Conservation (phyloP, 2,329 filamentous ascomycete genomes). For the Penicillium crustosum region DNA sequence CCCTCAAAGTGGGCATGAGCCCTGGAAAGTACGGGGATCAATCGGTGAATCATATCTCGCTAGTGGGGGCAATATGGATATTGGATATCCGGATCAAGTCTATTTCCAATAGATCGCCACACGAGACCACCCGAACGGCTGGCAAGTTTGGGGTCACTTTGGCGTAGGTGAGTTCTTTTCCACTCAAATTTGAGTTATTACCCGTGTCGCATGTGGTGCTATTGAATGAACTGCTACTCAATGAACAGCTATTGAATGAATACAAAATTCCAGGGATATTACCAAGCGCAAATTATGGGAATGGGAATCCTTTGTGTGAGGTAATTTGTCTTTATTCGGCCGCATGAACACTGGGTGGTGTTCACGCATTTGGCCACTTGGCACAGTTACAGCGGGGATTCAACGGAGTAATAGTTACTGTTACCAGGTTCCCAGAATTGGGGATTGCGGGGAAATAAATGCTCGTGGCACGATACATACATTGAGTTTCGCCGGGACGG, state of each 20-base stretch:
- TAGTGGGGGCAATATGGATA: constrained; percentile 11
- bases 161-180: not conserved
- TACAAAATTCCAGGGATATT: too few relatives aligned
- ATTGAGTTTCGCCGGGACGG: not conserved
- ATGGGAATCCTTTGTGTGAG: not conserved
- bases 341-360: not conserved
- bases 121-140: not conserved
- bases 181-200: not conserved
- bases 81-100: constrained; percentile 16
- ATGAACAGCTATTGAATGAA: not conserved
- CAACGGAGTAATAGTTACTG: not conserved
- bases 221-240: not conserved
- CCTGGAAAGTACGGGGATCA: constrained; percentile 4
- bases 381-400: not conserved
- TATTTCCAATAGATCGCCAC: constrained; percentile 17
- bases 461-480: not conserved
- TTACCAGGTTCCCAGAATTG: not conserved
- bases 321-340: not conserved
- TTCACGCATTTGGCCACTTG: not conserved
- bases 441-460: not conserved
- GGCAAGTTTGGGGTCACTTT: not conserved
- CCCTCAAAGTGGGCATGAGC: not conserved
- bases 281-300: not conserved
- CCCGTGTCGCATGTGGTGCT: not conserved
- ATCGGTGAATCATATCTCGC: constrained; percentile 1